These are phyloP conservation scores for Paraphaeosphaeria minitans DNA, from an alignment of 2,329 filamentous ascomycete species.

Conservation along the genomic window DNA sequence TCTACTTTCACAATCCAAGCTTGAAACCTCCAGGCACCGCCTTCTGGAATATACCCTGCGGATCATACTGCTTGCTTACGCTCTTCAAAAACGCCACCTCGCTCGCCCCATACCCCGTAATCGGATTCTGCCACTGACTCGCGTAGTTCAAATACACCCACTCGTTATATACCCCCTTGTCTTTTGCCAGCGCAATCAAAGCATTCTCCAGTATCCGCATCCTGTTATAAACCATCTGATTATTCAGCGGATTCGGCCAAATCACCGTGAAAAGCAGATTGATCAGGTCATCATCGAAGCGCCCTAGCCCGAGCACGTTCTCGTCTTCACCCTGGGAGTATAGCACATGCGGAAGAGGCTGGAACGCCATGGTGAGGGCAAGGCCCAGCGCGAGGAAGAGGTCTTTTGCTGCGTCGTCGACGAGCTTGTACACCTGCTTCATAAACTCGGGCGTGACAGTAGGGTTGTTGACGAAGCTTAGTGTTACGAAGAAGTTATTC, in stretches of 20 bases:
- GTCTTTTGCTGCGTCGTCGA: constrained; percentile 16
- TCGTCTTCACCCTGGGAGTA: constrained; percentile 22
- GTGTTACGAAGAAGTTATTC: constrained; percentile 25
- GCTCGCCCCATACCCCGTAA: constrained; percentile 36
- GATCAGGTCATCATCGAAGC: constrained; percentile 27
- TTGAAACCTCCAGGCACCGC: constrained; percentile 46
- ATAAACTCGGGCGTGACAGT: constrained; percentile 18
- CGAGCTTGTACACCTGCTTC: constrained; percentile 18
- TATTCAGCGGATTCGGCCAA: constrained; percentile 23
- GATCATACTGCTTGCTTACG: constrained; percentile 45
- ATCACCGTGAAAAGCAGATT: constrained; percentile 23
- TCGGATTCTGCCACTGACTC: constrained; percentile 43
- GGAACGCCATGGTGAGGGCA: constrained; percentile 23
- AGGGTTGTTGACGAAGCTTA: constrained; percentile 23
- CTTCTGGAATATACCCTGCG: constrained; percentile 42
- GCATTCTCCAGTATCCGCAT: constrained; percentile 20
- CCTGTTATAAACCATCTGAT: constrained; percentile 17
- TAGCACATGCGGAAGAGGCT: constrained; percentile 24
- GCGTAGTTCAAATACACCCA: constrained; percentile 46
- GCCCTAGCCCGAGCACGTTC: constrained; percentile 28
- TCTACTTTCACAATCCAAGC: constrained; percentile 13
- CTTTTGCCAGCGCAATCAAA: constrained; percentile 16
- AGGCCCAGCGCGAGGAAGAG: constrained; percentile 21
- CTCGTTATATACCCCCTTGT: constrained; percentile 23
- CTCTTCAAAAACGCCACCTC: constrained; percentile 34